Evolutionary conservation across 2,329 filamentous ascomycete genomes (phyloP).

Genomic region (Neofusicoccum cordaticola): DNA sequence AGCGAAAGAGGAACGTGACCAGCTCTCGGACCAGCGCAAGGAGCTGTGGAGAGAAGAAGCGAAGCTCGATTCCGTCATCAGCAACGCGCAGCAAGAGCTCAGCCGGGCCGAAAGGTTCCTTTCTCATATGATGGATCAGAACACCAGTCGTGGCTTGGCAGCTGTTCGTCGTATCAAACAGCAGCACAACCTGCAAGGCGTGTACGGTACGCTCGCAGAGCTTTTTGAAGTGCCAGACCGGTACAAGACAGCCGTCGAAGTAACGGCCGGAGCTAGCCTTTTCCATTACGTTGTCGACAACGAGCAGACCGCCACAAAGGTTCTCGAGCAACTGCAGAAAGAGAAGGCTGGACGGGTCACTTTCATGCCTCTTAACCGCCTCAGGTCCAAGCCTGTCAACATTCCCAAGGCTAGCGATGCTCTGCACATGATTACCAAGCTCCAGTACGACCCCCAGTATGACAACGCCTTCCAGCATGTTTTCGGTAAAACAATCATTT

Average conservation of each 20-base stretch:
- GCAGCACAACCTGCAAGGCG: conserved; percentile 75
- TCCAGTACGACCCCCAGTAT: conserved; percentile 72
- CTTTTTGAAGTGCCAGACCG: conserved; percentile 82
- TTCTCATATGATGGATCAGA: conserved; percentile 82
- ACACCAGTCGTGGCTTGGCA: conserved; percentile 82
- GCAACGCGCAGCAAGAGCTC: conserved; percentile 72
- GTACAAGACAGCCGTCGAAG: conserved; percentile 86
- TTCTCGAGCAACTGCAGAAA: conserved; percentile 76
- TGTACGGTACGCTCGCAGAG: conserved; percentile 90
- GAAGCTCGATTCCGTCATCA: conserved; percentile 74
- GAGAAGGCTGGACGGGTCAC: conserved; percentile 83
- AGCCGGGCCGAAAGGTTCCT: conserved; percentile 74
- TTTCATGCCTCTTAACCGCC: conserved; percentile 86
- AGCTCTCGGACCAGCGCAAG: conserved; percentile 81
- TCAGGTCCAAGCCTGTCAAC: conserved; percentile 68
- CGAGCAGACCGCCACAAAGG: conserved; percentile 77
- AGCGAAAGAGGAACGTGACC: conserved; percentile 75
- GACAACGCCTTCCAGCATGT: conserved; percentile 90
- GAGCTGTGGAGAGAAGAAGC: conserved; percentile 85
- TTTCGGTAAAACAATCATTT: conserved; percentile 93
- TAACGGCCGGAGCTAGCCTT: conserved; percentile 85
- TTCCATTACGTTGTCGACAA: conserved; percentile 97
- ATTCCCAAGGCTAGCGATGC: conserved; percentile 85
- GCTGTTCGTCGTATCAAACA: conserved; percentile 79
- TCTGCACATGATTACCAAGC: conserved; percentile 79